phyloP scores from a whole-genome alignment of 2,329 filamentous ascomycete species.

The Aspergillaceae sp. region DNA sequence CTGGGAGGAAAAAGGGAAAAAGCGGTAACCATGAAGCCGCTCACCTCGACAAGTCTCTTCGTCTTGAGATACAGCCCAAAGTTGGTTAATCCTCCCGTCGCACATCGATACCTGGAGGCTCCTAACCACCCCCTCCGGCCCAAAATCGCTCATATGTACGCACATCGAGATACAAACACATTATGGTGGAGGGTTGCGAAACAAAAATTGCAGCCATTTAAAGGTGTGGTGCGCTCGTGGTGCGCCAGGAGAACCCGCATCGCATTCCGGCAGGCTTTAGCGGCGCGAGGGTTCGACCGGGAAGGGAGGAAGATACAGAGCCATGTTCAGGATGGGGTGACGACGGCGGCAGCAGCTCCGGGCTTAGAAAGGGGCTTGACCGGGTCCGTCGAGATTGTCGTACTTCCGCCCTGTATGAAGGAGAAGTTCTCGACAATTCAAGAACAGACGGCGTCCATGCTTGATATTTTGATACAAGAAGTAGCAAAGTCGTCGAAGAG shows the following conservation, averaged over 20 bases:
- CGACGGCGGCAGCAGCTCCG: background rate
- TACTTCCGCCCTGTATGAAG: conserved; percentile 7
- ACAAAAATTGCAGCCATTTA: conserved; percentile 15
- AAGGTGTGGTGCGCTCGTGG: conserved; percentile 41
- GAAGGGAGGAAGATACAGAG: conserved; percentile 17
- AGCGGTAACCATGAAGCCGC: conserved; percentile 10
- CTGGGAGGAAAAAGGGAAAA: no score
- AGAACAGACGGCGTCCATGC: conserved; percentile 9
- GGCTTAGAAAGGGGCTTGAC: conserved; percentile 11
- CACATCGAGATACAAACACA: conserved; percentile 30
- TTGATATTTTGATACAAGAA: conserved; percentile 8
- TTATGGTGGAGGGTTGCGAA: conserved; percentile 43
- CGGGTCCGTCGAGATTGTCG: conserved; percentile 30
- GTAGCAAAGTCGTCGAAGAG: background rate
- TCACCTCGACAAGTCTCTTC: conserved; percentile 12
- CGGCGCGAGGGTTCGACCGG: conserved; percentile 37
- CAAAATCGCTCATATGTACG: conserved; percentile 30
- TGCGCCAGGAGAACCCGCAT: conserved; percentile 34
- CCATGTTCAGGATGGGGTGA: background rate
- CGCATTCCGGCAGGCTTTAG: conserved; percentile 41
- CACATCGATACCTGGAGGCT: conserved; percentile 20
- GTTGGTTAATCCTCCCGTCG: conserved; percentile 18
- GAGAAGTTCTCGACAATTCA: conserved; percentile 9
- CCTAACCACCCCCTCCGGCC: conserved; percentile 27
- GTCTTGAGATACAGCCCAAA: conserved; percentile 17